Evolutionary conservation across 2,329 filamentous ascomycete genomes (phyloP).

Genomic region (Talaromyces sp.): DNA sequence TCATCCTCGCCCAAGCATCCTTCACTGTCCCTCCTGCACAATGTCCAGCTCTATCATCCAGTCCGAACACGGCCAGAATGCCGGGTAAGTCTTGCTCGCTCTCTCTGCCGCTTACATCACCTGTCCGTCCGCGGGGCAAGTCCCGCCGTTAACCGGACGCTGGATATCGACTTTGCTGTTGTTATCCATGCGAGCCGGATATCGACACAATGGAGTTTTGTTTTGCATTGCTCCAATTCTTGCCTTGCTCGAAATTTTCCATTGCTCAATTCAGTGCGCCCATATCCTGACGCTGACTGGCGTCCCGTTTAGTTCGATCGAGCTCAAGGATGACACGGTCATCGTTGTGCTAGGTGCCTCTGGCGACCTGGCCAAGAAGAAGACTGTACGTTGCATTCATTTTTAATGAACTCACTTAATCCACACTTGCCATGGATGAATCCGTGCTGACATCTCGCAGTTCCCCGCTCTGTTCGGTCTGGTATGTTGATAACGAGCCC

Average conservation of each 20-base stretch:
- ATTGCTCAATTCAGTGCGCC: not conserved
- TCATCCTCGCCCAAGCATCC: not conserved
- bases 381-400: slow-evolving; percentile 80
- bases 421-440: no score
- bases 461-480: slow-evolving; percentile 97
- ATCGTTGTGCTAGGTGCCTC: slow-evolving; percentile 96
- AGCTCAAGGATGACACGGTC: slow-evolving; percentile 97
- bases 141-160: not conserved
- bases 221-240: not conserved
- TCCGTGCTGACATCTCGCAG: slow-evolving; percentile 39
- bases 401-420: no score
- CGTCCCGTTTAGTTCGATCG: slow-evolving; percentile 62
- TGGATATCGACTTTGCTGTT: not conserved
- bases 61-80: slow-evolving; percentile 44
- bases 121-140: slow-evolving; percentile 1
- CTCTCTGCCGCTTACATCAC: slow-evolving; percentile 34
- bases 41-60: slow-evolving; percentile 51
- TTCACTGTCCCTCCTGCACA: slow-evolving; percentile 11
- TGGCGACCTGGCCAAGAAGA: slow-evolving; percentile 98
- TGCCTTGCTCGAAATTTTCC: not conserved
- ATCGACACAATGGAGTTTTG: not conserved
- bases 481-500: slow-evolving; percentile 55
- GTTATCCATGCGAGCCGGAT: not conserved
- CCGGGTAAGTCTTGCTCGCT: slow-evolving; percentile 43
- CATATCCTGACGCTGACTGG: slow-evolving; percentile 27